Base-by-base conservation (phyloP, 805 yeast genomes). In the Yarrowia hollandica region DNA sequence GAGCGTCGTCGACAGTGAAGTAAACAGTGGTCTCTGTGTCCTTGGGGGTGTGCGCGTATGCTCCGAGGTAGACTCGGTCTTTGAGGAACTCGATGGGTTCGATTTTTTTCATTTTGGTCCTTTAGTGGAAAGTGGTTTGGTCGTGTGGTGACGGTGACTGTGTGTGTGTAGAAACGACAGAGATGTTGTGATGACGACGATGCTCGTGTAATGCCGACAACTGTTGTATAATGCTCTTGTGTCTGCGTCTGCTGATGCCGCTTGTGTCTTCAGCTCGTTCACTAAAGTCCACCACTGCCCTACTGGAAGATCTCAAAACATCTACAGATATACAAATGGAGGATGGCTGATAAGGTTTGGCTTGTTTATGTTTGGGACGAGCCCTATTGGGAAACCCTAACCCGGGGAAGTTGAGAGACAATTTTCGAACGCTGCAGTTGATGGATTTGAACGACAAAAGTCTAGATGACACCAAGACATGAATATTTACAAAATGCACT, bases 1-100 rank as follows among this genome's bases (percentile, higher is more conserved):
- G 79, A 0, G 92, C 83, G 64, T 91, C 96, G 67, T 94, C 98
- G 3, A 94, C 88, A 0, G 98, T 90, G 74, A 94, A 91, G 72
- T 85, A 87, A 1, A 88, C 96, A 39, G 84, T 74, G 31, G 85
- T 85, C 22, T 79, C 81, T 1, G 92, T 86, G 70, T 90, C 92
- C 58, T 75, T 77, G 1, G 98, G 99, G 14, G 82, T 75, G 63
- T 79, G 74, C 69, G 90, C 96, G 69, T 83, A 91, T 4, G 96
- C 95, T 5, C 96, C 97, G 9, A 92, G 81, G 68, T 94, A 94
- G 26, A 92, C 87, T 60, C 96, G 83, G 62, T 73, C 75, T 64
- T 52, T 52, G 42, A 52, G 44, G 30, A 42, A 39, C 15, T 31
- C 58, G 35, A 52, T 52, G 26, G 44, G 44, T 14, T 52, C 58